phyloP scores from a whole-genome alignment of 306 rosid species.

The Psophocarpus tetragonolobus region DNA sequence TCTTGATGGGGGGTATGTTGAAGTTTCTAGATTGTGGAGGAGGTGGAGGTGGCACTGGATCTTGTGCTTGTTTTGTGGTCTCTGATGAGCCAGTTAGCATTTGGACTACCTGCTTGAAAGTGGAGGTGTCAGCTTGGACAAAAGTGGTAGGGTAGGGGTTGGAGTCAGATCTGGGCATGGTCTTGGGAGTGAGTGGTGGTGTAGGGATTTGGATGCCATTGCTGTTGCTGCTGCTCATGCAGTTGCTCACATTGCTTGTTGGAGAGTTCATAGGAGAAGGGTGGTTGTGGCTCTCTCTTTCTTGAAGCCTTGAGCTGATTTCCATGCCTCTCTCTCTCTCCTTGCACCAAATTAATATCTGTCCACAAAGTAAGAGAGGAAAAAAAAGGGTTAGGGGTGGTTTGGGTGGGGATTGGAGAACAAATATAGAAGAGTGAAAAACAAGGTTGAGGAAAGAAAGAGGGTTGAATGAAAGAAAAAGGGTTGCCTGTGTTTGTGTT shows the following conservation, averaged over 20 bases:
- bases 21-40: constrained; percentile 47
- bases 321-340: constrained; percentile 53
- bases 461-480: too few relatives aligned
- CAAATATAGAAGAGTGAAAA: constrained; percentile 48
- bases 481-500: constrained; percentile 43
- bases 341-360: background rate
- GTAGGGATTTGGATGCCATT: constrained; percentile 53
- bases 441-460: constrained; percentile 45
- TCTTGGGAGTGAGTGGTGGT: constrained; percentile 62
- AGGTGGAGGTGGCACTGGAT: constrained; percentile 31
- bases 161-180: constrained; percentile 86
- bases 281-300: constrained; percentile 43
- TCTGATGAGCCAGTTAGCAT: constrained; percentile 94
- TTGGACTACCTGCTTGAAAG: constrained; percentile 95
- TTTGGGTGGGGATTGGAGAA: constrained; percentile 47
- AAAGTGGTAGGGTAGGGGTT: constrained; percentile 92
- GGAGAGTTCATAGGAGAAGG: constrained; percentile 62
- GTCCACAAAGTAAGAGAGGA: background rate
- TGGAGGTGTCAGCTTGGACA: constrained; percentile 90
- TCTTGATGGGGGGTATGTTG: constrained; percentile 73
- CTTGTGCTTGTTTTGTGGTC: constrained; percentile 37
- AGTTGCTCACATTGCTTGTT: constrained; percentile 56
- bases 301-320: constrained; percentile 58
- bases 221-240: constrained; percentile 39
- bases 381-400: constrained; percentile 14